Conservation (phyloP, 176 grass and related monocot genomes). For the Typha latifolia region DNA sequence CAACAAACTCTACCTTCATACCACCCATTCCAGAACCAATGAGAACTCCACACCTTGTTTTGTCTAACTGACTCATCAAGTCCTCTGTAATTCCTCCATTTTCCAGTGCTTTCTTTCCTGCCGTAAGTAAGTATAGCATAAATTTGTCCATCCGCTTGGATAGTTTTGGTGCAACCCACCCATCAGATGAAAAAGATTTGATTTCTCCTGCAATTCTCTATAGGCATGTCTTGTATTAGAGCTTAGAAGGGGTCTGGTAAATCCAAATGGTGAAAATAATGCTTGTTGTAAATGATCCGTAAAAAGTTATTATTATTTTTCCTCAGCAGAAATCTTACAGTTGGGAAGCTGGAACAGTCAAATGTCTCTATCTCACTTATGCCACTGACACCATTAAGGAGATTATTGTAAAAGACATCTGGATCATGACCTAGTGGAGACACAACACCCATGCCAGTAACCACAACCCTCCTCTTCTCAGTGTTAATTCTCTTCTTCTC, state of each 20-base stretch:
- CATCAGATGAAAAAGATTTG: constrained; percentile 82
- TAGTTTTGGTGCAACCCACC: constrained; percentile 86
- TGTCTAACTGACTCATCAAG: constrained; percentile 68
- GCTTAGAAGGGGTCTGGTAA: not conserved
- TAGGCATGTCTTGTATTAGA: constrained; percentile 14
- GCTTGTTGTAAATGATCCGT: too few relatives aligned
- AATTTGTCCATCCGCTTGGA: constrained; percentile 94
- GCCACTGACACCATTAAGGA: constrained; percentile 76
- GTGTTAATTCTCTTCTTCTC: constrained; percentile 58
- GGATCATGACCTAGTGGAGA: constrained; percentile 95
- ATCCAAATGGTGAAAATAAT: constrained; percentile 16
- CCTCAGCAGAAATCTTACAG: constrained; percentile 37
- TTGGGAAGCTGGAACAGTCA: constrained; percentile 87
- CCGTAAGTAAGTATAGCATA: constrained; percentile 94
- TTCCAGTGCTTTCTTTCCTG: constrained; percentile 90
- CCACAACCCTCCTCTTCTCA: constrained; percentile 82
- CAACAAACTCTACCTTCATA: constrained; percentile 57
- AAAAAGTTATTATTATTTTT: not conserved
- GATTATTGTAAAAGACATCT: constrained; percentile 86
- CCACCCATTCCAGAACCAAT: constrained; percentile 99
- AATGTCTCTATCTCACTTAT: constrained; percentile 91
- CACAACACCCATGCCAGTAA: constrained; percentile 95
- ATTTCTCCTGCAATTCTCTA: constrained; percentile 99
- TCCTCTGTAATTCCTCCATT: constrained; percentile 87
- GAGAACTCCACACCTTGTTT: constrained; percentile 89